Evolutionary conservation across 2,329 filamentous ascomycete species (phyloP), one percentile per base, ranked within the genome.

Genomic region (Fusarium lyarnte): DNA sequence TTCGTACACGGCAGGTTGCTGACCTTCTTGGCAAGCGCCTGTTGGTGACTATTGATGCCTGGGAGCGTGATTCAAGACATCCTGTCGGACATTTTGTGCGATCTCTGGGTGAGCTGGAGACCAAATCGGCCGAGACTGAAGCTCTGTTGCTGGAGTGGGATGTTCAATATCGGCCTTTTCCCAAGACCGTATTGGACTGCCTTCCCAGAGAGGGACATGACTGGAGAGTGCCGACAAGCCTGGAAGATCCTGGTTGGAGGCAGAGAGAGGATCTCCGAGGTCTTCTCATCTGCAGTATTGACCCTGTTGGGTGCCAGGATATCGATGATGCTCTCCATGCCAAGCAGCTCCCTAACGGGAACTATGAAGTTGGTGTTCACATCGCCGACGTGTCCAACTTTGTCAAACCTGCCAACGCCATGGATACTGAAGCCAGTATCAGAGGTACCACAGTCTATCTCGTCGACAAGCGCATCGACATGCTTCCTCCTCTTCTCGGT

Each of bases 361-460:
- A 98, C 81, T 95, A 91, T 73, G 94, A 98, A 81, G 94, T 99
- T 14, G 96, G 96, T 72, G 96, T 99, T 21, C 97, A 99, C 82
- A 99, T 99, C 82, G 97, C 96, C 33, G 96, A 99, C 81, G 96
- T 99, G n/a, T 98, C 96, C 14, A 93, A 99, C 83, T 99, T 99
- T 79, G 96, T 99, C 78, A 97, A 96, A 83, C 95, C 97, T 31
- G 94, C 93, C 81, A 99, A 95, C 78, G 92, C 96, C 59, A 99
- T 99, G 96, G 97, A 99, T 80, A 89, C 91, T 52, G 96, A 99
- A 83, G 96, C 96, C 6, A 96, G 94, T 79, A 90, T 97, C 78
- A 92, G 96, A 77, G 96, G 96, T 70, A 98, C 96, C 8, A 98
- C 95, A 0, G 96, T 99, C 33, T 99, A 99, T 80, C 87, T 99